phyloP scores from a whole-genome alignment of 1,284 basidiomycete genomes.

The Moesziomyces sp. region DNA sequence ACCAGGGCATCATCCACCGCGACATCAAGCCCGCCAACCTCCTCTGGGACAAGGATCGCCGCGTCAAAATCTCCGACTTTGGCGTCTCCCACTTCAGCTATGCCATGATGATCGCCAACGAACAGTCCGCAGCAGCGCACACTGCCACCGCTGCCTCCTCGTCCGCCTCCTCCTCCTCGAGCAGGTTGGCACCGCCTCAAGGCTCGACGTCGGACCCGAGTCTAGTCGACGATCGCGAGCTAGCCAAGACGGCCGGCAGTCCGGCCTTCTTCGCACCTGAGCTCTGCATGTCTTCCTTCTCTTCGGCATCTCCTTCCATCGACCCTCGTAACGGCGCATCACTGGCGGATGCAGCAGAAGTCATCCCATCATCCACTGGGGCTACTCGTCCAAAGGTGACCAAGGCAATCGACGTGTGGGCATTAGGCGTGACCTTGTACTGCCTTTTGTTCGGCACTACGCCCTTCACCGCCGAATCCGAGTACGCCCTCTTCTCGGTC shows the following conservation, averaged over 20 bases:
- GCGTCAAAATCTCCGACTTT: conserved; percentile 96
- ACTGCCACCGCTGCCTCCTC: conserved; percentile 5
- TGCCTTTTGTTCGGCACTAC: conserved; percentile 88
- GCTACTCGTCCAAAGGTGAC: conserved; percentile 72
- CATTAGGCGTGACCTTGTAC: conserved; percentile 95
- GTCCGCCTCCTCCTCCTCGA: conserved; percentile 16
- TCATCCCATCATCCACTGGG: background rate
- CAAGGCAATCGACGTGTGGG: conserved; percentile 98
- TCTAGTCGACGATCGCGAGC: conserved; percentile 83
- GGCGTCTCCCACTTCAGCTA: conserved; percentile 96
- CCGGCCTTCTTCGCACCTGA: conserved; percentile 99
- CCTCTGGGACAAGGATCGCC: conserved; percentile 82
- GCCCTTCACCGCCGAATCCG: conserved; percentile 77
- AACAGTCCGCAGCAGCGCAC: conserved; percentile 25
- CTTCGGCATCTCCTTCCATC: conserved; percentile 45
- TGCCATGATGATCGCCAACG: conserved; percentile 69
- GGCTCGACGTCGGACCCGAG: conserved; percentile 66
- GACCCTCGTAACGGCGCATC: conserved; percentile 8
- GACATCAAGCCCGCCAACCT: conserved; percentile 99
- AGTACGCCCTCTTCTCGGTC: conserved; percentile 84
- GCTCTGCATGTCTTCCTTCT: conserved; percentile 73
- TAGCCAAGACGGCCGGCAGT: conserved; percentile 93
- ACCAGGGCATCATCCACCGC: conserved; percentile 97
- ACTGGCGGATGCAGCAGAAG: conserved; percentile 9
- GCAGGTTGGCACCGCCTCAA: conserved; percentile 9